phyloP scores from a whole-genome alignment of 345 rosid genomes.

The Cochlearia excelsa region DNA sequence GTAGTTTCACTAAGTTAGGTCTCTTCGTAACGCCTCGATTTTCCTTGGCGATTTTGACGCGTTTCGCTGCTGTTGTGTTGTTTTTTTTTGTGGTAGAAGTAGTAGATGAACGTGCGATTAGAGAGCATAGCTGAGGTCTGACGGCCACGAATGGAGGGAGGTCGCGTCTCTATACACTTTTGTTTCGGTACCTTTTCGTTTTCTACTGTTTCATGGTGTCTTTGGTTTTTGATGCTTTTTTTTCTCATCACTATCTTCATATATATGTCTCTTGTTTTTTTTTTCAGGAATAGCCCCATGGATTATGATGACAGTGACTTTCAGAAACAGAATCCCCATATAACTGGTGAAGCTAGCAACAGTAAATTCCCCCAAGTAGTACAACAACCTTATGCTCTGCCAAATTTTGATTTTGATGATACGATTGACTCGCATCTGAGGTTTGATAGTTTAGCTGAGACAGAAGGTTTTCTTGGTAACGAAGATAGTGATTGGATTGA shows the following conservation, averaged over 20 bases:
- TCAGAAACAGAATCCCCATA: constrained; percentile 86
- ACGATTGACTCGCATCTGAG: constrained; percentile 60
- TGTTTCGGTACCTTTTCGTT: constrained; percentile 75
- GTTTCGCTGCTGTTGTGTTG: constrained; percentile 2
- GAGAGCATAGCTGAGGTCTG: constrained; percentile 53
- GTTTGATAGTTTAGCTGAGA: constrained; percentile 69
- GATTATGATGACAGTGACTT: constrained; percentile 98
- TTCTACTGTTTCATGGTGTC: constrained; percentile 38
- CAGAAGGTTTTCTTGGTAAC: constrained; percentile 82
- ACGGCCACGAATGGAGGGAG: constrained; percentile 99
- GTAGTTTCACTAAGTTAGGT: constrained; percentile 13
- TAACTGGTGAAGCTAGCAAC: constrained; percentile 82
- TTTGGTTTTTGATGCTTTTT: no score
- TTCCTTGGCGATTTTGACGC: constrained; percentile 2
- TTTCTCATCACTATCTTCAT: no score
- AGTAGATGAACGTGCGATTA: constrained; percentile 64
- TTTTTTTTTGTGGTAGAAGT: constrained; percentile 2
- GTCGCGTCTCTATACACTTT: constrained; percentile 94
- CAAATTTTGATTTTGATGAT: constrained; percentile 93
- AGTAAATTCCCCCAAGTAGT: constrained; percentile 56
- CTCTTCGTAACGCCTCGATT: constrained; percentile 9
- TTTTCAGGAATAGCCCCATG: constrained; percentile 80
- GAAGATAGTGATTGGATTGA: constrained; percentile 92
- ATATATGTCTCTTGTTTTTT: neutral
- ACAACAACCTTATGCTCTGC: constrained; percentile 65